Evolutionary conservation across 805 yeast genomes (phyloP).

Genomic region (Komagataella kurtzmanii): DNA sequence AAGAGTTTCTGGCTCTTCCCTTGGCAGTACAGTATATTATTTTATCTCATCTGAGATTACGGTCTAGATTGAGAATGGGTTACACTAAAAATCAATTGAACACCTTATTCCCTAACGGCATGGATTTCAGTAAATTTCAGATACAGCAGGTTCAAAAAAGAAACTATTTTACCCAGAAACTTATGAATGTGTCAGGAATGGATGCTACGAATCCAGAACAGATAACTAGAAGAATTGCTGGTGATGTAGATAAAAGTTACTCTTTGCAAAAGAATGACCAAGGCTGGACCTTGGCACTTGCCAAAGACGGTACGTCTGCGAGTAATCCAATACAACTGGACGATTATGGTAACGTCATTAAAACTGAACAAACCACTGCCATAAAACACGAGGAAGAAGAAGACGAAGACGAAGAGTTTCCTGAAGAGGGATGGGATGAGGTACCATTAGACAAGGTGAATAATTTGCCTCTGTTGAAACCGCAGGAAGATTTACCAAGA

Average conservation of each 20-base stretch:
- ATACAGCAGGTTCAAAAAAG: conserved; percentile 86
- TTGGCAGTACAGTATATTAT: conserved; percentile 79
- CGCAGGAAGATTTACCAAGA: neutral
- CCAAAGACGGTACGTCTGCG: conserved; percentile 23
- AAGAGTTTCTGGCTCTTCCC: conserved; percentile 68
- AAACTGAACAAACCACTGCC: neutral
- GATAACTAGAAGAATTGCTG: conserved; percentile 53
- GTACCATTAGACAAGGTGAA: conserved; percentile 31
- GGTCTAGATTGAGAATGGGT: conserved; percentile 91
- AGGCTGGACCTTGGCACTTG: conserved; percentile 73
- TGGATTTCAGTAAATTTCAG: conserved; percentile 89
- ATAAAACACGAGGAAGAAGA: neutral
- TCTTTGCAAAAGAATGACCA: conserved; percentile 60
- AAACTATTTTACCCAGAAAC: conserved; percentile 75
- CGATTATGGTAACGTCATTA: conserved; percentile 7
- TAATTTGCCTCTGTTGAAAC: neutral
- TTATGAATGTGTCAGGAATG: conserved; percentile 77
- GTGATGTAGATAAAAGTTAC: conserved; percentile 71
- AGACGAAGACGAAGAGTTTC: conserved; percentile 23
- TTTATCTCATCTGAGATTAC: conserved; percentile 64
- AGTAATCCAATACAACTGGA: conserved; percentile 39
- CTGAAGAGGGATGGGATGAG: conserved; percentile 60
- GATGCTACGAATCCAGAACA: conserved; percentile 28
- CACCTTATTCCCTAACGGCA: conserved; percentile 64
- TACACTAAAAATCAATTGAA: conserved; percentile 82